Base-by-base conservation (phyloP, 2,329 filamentous ascomycete species). In the Beauveria pseudobassiana region DNA sequence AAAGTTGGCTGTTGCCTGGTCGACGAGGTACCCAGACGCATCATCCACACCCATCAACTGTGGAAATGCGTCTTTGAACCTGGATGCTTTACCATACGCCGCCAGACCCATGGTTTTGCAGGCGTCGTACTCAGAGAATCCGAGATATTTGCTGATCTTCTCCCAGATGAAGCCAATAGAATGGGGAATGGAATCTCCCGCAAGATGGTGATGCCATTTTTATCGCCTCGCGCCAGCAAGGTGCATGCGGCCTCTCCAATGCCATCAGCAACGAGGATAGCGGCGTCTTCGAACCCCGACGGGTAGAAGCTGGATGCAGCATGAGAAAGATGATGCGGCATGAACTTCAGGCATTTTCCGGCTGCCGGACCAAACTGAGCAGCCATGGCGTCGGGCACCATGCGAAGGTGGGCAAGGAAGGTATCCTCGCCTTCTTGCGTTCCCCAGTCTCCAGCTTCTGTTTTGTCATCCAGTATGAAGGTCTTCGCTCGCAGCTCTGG, bases 121-220 rank as follows among this genome's bases (percentile, higher is more conserved):
- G 43, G 55, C 55, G 43, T 58, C 55, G 20, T 58, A 58, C 18
- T 58, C 55, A 8, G 55, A 49, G 28, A 58, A 58, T 3, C 55
- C 55, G 43, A 58, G 55, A 12, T 58, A 58, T 45, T 58, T 58
- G 55, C 55, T 58, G 9, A 58, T 22, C 55, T 58, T 58, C 14
- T 58, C 55, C 55, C 55, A 58, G 24, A 58, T 12, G 55, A 58
- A 58, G 30, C 55, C 55, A 20, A 58, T 58, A 9, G 55, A 58
- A 28, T 58, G 42, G 26, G 55, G 20, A 58, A 58, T 7, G 55
- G 43, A 12, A 58, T 12, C 43, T 58, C 55, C 4, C 55, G 55
- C 30, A 63, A 63, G 64, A 65, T 65, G 63, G 61, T 67, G 62
- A 66, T 66, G 63, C 52, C 26, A 2, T 40, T 61, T 55, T 63